Conservation (phyloP, 306 rosid genomes). For the Boehmeria nivea region DNA sequence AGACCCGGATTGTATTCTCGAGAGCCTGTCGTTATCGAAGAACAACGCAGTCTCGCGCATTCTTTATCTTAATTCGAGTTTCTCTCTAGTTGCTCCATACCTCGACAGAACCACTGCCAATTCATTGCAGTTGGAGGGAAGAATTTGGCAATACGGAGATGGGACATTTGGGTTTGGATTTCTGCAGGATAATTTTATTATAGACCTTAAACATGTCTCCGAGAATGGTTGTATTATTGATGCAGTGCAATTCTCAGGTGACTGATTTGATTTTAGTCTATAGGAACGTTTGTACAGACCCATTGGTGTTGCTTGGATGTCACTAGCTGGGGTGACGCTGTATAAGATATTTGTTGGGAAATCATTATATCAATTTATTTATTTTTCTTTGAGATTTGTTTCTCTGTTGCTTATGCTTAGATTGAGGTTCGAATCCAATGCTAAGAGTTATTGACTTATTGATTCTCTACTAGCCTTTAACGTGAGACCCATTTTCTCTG, state of each 20-base stretch:
- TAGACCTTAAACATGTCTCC: slow-evolving; percentile 67
- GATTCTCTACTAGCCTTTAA: no score
- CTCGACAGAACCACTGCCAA: slow-evolving; percentile 37
- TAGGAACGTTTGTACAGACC: slow-evolving; percentile 24
- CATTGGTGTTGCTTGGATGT: slow-evolving; percentile 23
- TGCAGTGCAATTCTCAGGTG: slow-evolving; percentile 31
- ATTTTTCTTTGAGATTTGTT: not conserved
- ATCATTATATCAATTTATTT: slow-evolving; percentile 5
- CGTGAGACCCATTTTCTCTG: no score
- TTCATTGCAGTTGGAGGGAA: slow-evolving; percentile 63
- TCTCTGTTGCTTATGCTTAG: no score
- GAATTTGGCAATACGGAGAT: slow-evolving; percentile 78
- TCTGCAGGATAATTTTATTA: slow-evolving; percentile 61
- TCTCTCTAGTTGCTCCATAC: slow-evolving; percentile 60
- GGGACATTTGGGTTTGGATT: slow-evolving; percentile 92
- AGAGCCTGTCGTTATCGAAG: slow-evolving; percentile 28
- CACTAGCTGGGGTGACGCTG: slow-evolving; percentile 24
- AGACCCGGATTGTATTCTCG: slow-evolving; percentile 32
- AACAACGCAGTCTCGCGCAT: slow-evolving; percentile 47
- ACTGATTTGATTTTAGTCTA: slow-evolving; percentile 17
- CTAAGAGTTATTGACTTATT: no score
- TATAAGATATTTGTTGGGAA: slow-evolving; percentile 16
- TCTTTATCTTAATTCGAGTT: slow-evolving; percentile 63
- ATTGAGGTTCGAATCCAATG: no score
- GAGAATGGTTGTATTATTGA: slow-evolving; percentile 56